phyloP scores from a whole-genome alignment of 2,329 filamentous ascomycete genomes.

The Fusarium camptoceras region DNA sequence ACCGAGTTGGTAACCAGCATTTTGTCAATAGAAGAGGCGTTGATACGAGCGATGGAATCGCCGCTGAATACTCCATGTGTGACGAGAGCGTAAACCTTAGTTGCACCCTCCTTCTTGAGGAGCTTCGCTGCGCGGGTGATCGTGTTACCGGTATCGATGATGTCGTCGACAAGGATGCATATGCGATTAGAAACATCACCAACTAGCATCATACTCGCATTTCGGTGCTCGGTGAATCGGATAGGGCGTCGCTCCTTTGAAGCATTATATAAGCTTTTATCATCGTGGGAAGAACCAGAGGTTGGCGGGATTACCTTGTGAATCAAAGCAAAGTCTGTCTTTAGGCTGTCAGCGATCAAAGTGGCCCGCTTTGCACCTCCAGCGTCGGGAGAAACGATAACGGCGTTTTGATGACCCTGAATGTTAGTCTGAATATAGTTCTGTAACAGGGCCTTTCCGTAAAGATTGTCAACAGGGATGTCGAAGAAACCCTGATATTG shows the following conservation, averaged over 20 bases:
- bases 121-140: slow-evolving; percentile 96
- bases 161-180: slow-evolving; percentile 92
- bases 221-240: slow-evolving; percentile 87
- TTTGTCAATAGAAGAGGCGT: slow-evolving; percentile 91
- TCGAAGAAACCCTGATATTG: slow-evolving; percentile 99
- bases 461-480: slow-evolving; percentile 97
- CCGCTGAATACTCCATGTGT: slow-evolving; percentile 96
- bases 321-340: slow-evolving; percentile 96
- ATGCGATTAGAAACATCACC: slow-evolving; percentile 84
- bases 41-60: slow-evolving; percentile 93
- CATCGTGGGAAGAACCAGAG: slow-evolving; percentile 47
- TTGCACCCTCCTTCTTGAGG: slow-evolving; percentile 96
- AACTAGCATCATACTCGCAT: slow-evolving; percentile 95
- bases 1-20: slow-evolving; percentile 96
- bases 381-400: slow-evolving; percentile 96
- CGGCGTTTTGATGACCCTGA: slow-evolving; percentile 79
- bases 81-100: slow-evolving; percentile 88
- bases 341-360: slow-evolving; percentile 90
- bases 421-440: slow-evolving; percentile 83
- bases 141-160: slow-evolving; percentile 96
- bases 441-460: slow-evolving; percentile 80
- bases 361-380: slow-evolving; percentile 97
- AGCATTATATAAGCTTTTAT: slow-evolving; percentile 50
- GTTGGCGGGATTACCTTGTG: slow-evolving; percentile 76
- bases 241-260: slow-evolving; percentile 86